These are phyloP conservation scores for Psilocybe sp. DNA, from an alignment of 768 basidiomycete genomes.

Conservation along the genomic window DNA sequence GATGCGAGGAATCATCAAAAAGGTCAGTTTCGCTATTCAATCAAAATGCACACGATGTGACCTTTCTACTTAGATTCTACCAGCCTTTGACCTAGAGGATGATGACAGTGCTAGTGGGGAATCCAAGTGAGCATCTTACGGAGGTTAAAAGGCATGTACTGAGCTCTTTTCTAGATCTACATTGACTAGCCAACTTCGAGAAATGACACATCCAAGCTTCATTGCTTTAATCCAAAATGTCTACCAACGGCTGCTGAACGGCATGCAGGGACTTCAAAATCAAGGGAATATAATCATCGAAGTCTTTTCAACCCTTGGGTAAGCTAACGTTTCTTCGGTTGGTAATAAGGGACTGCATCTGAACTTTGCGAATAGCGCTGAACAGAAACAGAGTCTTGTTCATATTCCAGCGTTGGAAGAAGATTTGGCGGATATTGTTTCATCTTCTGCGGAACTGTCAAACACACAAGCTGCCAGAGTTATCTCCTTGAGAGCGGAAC, in stretches of 20 bases:
- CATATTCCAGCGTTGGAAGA: conserved; percentile 49
- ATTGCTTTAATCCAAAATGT: conserved; percentile 56
- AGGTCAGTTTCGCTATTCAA: conserved; percentile 40
- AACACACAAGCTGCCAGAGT: conserved; percentile 81
- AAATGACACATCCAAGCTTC: conserved; percentile 70
- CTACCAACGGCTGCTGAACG: conserved; percentile 59
- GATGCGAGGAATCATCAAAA: conserved; percentile 52
- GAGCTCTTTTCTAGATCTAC: conserved; percentile 28
- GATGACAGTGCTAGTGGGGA: conserved; percentile 27
- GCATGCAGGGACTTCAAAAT: conserved; percentile 63
- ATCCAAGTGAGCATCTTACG: conserved; percentile 3
- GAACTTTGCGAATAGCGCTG: conserved; percentile 25
- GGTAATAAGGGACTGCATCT: background rate
- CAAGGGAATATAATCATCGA: conserved; percentile 59
- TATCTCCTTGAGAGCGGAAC: conserved; percentile 73
- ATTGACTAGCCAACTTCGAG: conserved; percentile 55
- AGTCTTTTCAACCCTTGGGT: conserved; percentile 48
- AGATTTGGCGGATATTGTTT: conserved; percentile 74
- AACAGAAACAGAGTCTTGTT: conserved; percentile 25
- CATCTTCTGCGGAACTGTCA: conserved; percentile 80
- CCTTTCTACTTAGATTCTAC: conserved; percentile 47
- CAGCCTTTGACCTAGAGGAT: conserved; percentile 55
- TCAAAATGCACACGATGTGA: background rate
- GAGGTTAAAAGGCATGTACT: conserved; percentile 9
- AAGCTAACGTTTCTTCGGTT: background rate